Base-by-base conservation (phyloP, 2,329 filamentous ascomycete species). In the Ilyonectria sp. region DNA sequence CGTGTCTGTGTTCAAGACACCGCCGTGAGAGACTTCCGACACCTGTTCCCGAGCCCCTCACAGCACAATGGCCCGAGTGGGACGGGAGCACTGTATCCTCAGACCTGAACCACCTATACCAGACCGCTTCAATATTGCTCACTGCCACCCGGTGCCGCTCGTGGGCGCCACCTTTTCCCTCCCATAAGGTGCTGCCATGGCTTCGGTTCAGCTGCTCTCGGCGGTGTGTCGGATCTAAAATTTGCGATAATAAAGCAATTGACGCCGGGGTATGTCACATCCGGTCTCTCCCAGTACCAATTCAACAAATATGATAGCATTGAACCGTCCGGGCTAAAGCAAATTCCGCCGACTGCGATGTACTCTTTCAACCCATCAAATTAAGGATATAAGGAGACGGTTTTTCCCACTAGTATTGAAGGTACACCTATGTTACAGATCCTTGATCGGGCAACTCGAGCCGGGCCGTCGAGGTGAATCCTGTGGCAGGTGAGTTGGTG, bases 391-490 rank as follows among this genome's bases (percentile, higher is more conserved):
- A 13, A 3, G 1, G 9, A 40, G 40, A 17, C 17, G 6, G 19
- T 2, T 17, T 50, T 37, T 15, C 4, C 19, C 44, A 23, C 5
- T 37, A n/a, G 11, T 53, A 8, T 8, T 56, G 26, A 6, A 6
- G 15, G 29, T 50, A 33, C 37, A 6, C n/a, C 54, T n/a, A 29
- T 26, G 4, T n/a, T 15, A 35, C 29, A 15, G 23, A 11, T 10
- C 21, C 31, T 26, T 47, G 37, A 56, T 43, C 11, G 29, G 63
- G 63, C 56, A 65, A 44, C n/a, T 50, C 54, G 49, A 61, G 44
- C 57, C 57, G 52, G 26, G 19, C 29, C 54, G 52, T 55, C 21
- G 21, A 43, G 26, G 35, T 56, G 44, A 57, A 26, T 19, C 33
- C 44, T 56, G 63, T 56, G 43, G 31, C 43, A 60, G 52, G 57